phyloP scores from a whole-genome alignment of 148 eudicot species.

The Vaccinium macrocarpon region DNA sequence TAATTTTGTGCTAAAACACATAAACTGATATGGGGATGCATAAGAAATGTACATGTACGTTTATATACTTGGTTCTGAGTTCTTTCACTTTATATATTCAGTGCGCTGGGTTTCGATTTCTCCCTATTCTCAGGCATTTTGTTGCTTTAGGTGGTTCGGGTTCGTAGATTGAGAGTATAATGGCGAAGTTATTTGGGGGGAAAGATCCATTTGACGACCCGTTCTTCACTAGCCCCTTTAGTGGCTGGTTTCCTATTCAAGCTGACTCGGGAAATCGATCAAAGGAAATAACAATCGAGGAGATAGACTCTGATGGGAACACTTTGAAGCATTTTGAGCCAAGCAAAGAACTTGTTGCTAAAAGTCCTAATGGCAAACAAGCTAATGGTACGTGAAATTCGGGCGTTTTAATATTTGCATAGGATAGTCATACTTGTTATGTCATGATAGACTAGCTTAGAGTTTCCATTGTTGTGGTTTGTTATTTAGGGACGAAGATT shows the following conservation, averaged over 20 bases:
- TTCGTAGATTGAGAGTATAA: conserved; percentile 38
- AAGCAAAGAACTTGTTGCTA: conserved; percentile 26
- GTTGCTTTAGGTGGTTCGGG: conserved; percentile 33
- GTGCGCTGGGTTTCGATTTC: not conserved
- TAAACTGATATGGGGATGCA: not conserved
- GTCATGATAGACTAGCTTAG: not conserved
- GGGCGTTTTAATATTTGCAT: not conserved
- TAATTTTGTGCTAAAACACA: not conserved
- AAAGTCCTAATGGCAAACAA: conserved; percentile 13
- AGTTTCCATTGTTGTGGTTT: not conserved
- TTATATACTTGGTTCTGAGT: not conserved
- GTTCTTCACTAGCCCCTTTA: conserved; percentile 64
- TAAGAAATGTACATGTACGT: not conserved
- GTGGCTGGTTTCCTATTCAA: conserved; percentile 34
- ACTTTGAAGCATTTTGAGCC: conserved; percentile 18
- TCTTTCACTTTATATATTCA: not conserved
- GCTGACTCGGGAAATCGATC: conserved; percentile 14
- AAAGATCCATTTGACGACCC: conserved; percentile 92
- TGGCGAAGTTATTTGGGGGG: conserved; percentile 67
- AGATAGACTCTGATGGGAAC: conserved; percentile 39
- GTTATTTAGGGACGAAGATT: conserved; percentile 24
- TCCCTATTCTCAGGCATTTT: not conserved
- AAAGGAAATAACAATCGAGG: conserved; percentile 35
- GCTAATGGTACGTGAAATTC: conserved; percentile 17
- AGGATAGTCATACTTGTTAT: not conserved